Evolutionary conservation across 2,329 filamentous ascomycete species (phyloP), one percentile per base, ranked within the genome.

Genomic region (Cladosporium phlei): DNA sequence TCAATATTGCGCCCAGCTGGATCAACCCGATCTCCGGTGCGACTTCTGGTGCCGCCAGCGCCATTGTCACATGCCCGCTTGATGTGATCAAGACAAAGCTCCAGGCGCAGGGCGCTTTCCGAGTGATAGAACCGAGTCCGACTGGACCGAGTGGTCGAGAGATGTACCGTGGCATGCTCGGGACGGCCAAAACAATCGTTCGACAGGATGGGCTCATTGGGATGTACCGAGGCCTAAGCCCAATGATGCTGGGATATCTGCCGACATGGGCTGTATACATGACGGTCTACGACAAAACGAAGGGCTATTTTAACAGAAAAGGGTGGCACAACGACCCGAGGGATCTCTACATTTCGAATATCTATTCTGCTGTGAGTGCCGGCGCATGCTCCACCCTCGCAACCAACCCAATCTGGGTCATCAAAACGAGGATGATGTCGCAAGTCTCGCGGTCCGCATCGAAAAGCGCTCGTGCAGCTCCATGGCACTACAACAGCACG

Each of bases 1-100:
- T 69, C 48, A 68, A 65, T 28, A 64, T 83, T 40, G 78, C 80
- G 22, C 71, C 75, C 48, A 67, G 70, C 40, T 76, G 74, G 49
- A 71, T 97, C 66, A 88, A 94, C 66, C 88, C 88, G 52, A 75
- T 96, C 47, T 85, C 88, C 33, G 93, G 93, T 47, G 91, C 90
- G 38, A 76, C 88, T 48, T 91, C 90, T 40, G 93, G 93, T 39
- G 88, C 97, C 60, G 89, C 88, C 17, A 95, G 90, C 6, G 93
- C 93, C 40, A 80, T 98, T 47, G 87, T 96, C 55, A 97, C 91
- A 44, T 98, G 93, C 66, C 93, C 93, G 32, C 82, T 98, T 57
- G 93, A 98, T 74, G 93, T 98, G 52, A 97, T 98, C 69, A 98
- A 98, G 74, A 98, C 93, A 34, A 97, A 96, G 69, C 71, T 98